phyloP scores from a whole-genome alignment of 2,329 filamentous ascomycete species.

The Colletotrichum sublineola region DNA sequence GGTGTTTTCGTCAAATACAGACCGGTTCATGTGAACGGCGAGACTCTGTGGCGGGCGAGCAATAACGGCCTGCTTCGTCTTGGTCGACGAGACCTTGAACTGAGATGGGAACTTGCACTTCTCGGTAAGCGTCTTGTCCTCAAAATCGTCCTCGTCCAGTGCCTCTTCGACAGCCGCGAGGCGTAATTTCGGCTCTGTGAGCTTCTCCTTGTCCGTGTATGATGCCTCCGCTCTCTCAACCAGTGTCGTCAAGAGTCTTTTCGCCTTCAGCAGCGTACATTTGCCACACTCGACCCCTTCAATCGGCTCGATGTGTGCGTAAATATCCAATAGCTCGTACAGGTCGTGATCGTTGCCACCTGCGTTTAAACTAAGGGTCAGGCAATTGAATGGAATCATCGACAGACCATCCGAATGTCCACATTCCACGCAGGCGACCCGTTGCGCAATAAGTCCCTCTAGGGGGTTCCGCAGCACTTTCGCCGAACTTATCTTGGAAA shows the following conservation, averaged over 20 bases:
- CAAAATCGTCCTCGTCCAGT: slow-evolving; percentile 84
- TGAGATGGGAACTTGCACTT: slow-evolving; percentile 76
- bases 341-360: slow-evolving; percentile 75
- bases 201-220: slow-evolving; percentile 59
- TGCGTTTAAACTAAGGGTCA: slow-evolving; percentile 85
- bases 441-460: slow-evolving; percentile 88
- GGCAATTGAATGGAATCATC: slow-evolving; percentile 92
- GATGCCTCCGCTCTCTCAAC: slow-evolving; percentile 55
- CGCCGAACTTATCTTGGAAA: slow-evolving; percentile 50
- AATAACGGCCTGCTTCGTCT: slow-evolving; percentile 90
- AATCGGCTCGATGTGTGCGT: slow-evolving; percentile 86
- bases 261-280: slow-evolving; percentile 80
- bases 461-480: slow-evolving; percentile 77
- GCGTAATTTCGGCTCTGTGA: slow-evolving; percentile 66
- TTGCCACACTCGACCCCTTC: slow-evolving; percentile 92
- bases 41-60: slow-evolving; percentile 85
- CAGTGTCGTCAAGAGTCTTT: slow-evolving; percentile 62
- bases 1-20: slow-evolving; percentile 87
- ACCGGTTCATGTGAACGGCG: slow-evolving; percentile 90
- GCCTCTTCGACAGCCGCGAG: slow-evolving; percentile 77
- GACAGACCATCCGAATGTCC: slow-evolving; percentile 89
- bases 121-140: slow-evolving; percentile 73
- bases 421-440: slow-evolving; percentile 88
- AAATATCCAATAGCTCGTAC: slow-evolving; percentile 84
- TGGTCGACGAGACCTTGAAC: slow-evolving; percentile 81